phyloP scores from a whole-genome alignment of 345 rosid genomes.

The Raphanus sativus region DNA sequence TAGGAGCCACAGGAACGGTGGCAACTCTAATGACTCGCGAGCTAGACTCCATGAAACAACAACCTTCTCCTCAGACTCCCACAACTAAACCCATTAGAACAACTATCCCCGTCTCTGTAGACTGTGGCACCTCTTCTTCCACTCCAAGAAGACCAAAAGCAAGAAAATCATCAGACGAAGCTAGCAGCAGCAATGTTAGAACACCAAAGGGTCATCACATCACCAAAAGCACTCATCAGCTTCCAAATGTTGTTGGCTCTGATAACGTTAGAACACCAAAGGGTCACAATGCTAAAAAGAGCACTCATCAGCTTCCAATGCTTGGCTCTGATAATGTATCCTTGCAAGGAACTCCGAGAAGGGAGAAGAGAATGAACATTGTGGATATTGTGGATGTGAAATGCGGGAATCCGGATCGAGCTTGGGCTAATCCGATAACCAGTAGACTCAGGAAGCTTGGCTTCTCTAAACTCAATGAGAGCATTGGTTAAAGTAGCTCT shows the following conservation, averaged over 20 bases:
- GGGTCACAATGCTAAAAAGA: constrained; percentile 38
- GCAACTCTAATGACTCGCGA: constrained; percentile 80
- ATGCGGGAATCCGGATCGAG: constrained; percentile 76
- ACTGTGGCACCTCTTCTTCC: constrained; percentile 47
- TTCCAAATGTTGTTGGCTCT: constrained; percentile 67
- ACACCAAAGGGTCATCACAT: constrained; percentile 51
- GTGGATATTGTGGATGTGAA: constrained; percentile 87
- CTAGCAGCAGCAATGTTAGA: constrained; percentile 55
- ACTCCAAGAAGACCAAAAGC: constrained; percentile 56
- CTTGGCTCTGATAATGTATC: constrained; percentile 56
- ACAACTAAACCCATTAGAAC: constrained; percentile 44
- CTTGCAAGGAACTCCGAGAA: constrained; percentile 59
- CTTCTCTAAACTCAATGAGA: constrained; percentile 86
- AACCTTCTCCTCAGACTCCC: constrained; percentile 49
- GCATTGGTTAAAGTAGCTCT: constrained; percentile 45
- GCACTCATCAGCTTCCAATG: constrained; percentile 58
- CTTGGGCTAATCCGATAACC: constrained; percentile 76
- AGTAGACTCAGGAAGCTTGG: constrained; percentile 87
- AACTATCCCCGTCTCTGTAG: constrained; percentile 51
- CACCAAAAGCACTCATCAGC: constrained; percentile 42
- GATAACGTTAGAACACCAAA: constrained; percentile 52
- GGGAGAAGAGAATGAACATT: constrained; percentile 60
- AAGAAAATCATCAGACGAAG: constrained; percentile 69
- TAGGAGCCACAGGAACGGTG: constrained; percentile 86
- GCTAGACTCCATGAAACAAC: constrained; percentile 56